A percentile compares a stretch with the other conserved stretches of the same genome.
phyloP scores from a whole-genome alignment of 1,284 basidiomycete genomes.

The Amylostereum chailletii region DNA sequence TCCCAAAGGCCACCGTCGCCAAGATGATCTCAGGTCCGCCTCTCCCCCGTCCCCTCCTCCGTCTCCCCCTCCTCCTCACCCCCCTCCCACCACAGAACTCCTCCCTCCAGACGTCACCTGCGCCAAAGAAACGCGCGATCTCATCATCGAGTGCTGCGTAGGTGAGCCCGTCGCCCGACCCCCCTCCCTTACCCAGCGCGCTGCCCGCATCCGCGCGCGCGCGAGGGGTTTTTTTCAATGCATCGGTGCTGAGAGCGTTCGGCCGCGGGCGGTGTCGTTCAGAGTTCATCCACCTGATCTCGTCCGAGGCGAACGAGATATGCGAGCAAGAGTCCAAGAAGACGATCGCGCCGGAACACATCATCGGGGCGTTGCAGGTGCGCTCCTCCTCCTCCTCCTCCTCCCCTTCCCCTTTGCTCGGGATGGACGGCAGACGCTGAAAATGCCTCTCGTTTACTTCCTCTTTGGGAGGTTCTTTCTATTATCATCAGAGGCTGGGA shows the following conservation, averaged over 20 bases:
- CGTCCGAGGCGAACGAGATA: conserved; percentile 96
- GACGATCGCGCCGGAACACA: conserved; percentile 98
- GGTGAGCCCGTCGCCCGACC: conserved; percentile 43
- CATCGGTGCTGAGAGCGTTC: too few species aligned
- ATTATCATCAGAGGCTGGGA: conserved; percentile 62
- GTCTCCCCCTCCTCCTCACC: neutral
- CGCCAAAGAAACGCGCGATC: conserved; percentile 92
- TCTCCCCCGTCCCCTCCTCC: conserved; percentile 1
- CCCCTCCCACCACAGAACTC: conserved; percentile 51
- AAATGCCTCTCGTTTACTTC: neutral
- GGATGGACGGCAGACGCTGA: neutral
- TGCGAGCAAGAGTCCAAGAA: conserved; percentile 99
- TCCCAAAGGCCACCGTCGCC: conserved; percentile 95
- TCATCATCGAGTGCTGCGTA: conserved; percentile 98
- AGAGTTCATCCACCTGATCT: conserved; percentile 99
- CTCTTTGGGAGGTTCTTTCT: neutral
- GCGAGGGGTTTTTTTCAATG: conserved; percentile 5
- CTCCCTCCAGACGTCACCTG: conserved; percentile 86
- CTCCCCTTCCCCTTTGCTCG: too few species aligned
- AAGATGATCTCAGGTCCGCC: conserved; percentile 89
- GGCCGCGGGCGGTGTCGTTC: conserved; percentile 1
- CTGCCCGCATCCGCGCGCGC: conserved; percentile 7
- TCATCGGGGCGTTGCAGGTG: conserved; percentile 87
- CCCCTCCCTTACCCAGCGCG: neutral
- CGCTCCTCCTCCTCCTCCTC: conserved; percentile 12